These are phyloP conservation scores for Nicotiana undulata DNA, from an alignment of 257 asterid genomes.

Conservation along the genomic window DNA sequence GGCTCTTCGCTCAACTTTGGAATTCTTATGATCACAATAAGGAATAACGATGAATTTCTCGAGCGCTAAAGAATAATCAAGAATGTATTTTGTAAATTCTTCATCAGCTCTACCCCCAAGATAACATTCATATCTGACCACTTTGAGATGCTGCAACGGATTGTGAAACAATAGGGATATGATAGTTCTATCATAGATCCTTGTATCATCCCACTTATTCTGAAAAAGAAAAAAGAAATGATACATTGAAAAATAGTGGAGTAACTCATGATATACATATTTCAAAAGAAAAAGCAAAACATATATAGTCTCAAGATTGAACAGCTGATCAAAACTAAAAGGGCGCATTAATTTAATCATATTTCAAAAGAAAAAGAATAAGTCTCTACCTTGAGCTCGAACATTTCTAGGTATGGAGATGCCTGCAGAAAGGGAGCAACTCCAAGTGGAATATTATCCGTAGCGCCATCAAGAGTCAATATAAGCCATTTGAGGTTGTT, in stretches of 20 bases:
- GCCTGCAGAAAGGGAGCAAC: neutral
- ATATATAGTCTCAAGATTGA: too few relatives aligned
- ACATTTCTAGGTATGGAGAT: neutral
- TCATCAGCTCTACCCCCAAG: neutral
- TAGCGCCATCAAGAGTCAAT: too few relatives aligned
- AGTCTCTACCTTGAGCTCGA: neutral
- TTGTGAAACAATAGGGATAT: too few relatives aligned
- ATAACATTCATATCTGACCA: neutral
- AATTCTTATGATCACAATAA: neutral
- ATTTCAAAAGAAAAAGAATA: too few relatives aligned
- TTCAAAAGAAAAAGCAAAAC: too few relatives aligned
- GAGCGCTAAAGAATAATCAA: neutral
- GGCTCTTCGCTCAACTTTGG: neutral
- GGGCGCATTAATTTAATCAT: too few relatives aligned
- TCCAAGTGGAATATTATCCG: neutral
- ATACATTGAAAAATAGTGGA: too few relatives aligned
- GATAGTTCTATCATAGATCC: neutral
- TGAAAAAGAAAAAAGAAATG: neutral
- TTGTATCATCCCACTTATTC: neutral
- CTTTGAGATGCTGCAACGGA: neutral
- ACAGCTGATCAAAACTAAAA: too few relatives aligned
- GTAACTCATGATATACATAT: too few relatives aligned
- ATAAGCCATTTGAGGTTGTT: neutral
- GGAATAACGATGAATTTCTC: neutral
- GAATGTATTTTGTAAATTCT: neutral